Evolutionary conservation across 2,329 filamentous ascomycete genomes (phyloP), one percentile per base, ranked within the genome.

Genomic region (Alternaria gansuensis): DNA sequence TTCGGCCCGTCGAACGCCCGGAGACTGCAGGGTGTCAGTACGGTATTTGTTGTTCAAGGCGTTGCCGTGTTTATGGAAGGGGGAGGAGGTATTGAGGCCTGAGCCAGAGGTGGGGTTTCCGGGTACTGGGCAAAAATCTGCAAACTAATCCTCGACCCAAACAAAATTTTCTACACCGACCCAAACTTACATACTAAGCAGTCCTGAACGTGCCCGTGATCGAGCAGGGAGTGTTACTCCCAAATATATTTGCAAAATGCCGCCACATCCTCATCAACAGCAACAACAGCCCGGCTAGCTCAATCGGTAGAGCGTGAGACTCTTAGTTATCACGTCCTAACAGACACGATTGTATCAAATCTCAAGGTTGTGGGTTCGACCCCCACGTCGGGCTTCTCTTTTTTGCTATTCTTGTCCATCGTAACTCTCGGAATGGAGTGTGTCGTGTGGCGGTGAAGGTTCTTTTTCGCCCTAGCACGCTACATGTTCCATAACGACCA

Each of bases 271-370:
- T n/a, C 36, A 57, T 53, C 55, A 17, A 56, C 51, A 45, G 24
- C 48, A 45, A 11, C 39, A 56, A 40, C 40, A 40, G 63, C 63
- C 63, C 54, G 62, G 63, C 56, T 66, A 60, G 63, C 73, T 73
- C 71, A 76, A 77, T 77, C 75, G 75, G 75, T 77, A 77, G 75
- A 75, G 75, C 75, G 73, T 77, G 69, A 77, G 75, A 76, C 74
- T 77, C 75, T 77, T 77, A 76, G 57, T 40, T 57, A 46, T 57
- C 54, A 57, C 54, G 54, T 40, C 41, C 54, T 57, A 46, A 53
- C 28, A 57, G 54, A 41, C 54, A 53, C 54, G 54, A 53, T 57
- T 52, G 34, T 33, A 53, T 50, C 24, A 51, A 46, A 62, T 62
- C 60, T 62, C 57, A 62, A 62, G 60, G 60, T 60, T 62, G 60